phyloP scores from a whole-genome alignment of 1,284 basidiomycete genomes.

The Mrakiaceae sp. region DNA sequence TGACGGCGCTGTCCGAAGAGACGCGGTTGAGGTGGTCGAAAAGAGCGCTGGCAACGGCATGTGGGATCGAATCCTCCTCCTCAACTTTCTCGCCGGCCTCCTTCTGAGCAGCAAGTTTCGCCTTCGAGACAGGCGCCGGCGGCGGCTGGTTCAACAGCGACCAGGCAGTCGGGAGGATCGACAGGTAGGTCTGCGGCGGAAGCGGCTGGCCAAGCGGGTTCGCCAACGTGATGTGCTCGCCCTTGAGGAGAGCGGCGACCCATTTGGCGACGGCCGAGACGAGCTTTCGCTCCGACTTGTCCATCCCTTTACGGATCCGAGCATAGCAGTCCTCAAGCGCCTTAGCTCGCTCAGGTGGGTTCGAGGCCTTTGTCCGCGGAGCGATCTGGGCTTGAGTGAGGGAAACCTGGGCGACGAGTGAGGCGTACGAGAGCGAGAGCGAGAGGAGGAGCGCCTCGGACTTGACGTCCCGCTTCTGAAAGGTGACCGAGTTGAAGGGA shows the following conservation, averaged over 20 bases:
- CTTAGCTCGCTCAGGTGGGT: constrained; percentile 16
- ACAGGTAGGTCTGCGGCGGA: constrained; percentile 50
- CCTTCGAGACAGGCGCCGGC: constrained; percentile 16
- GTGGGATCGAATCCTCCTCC: constrained; percentile 1
- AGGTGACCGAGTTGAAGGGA: constrained; percentile 45
- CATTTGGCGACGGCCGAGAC: constrained; percentile 53
- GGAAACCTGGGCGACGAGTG: constrained; percentile 44
- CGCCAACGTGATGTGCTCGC: constrained; percentile 31
- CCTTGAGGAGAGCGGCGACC: constrained; percentile 53
- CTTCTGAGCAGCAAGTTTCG: neutral
- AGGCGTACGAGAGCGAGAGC: constrained; percentile 64
- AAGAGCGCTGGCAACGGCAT: neutral
- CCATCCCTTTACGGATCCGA: constrained; percentile 22
- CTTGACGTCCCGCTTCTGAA: constrained; percentile 45
- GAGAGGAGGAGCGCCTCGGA: constrained; percentile 50
- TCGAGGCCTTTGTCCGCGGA: constrained; percentile 7
- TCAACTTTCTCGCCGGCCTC: neutral
- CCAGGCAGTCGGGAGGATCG: constrained; percentile 74
- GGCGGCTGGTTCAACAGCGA: constrained; percentile 49
- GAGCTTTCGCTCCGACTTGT: constrained; percentile 32
- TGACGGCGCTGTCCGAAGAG: constrained; percentile 49
- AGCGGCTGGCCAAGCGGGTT: constrained; percentile 42
- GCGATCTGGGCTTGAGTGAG: constrained; percentile 1
- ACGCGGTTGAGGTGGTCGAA: constrained; percentile 21
- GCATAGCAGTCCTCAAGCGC: constrained; percentile 16